Evolutionary conservation across 306 rosid species (phyloP).

Genomic region (Cucumis hystrix): DNA sequence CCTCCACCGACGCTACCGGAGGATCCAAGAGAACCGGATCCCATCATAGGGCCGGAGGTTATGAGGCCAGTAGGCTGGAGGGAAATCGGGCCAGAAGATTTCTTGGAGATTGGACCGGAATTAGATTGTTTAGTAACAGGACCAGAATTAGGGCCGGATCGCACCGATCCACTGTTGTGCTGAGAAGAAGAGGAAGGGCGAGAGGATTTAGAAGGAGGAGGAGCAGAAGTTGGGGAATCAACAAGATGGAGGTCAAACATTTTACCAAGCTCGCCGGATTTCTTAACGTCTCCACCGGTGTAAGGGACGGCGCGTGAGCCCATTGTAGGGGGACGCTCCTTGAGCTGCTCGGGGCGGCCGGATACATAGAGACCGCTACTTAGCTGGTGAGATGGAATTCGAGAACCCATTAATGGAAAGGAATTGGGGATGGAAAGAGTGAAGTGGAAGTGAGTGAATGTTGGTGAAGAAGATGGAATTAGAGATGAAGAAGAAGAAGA

Average conservation of each 20-base stretch:
- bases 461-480: background rate
- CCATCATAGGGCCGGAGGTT: slow-evolving; percentile 60
- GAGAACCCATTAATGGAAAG: slow-evolving; percentile 43
- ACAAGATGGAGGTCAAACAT: slow-evolving; percentile 65
- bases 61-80: slow-evolving; percentile 57
- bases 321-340: slow-evolving; percentile 79
- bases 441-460: slow-evolving; percentile 1
- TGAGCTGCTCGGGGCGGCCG: slow-evolving; percentile 73
- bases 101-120: slow-evolving; percentile 45
- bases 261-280: slow-evolving; percentile 84
- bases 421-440: background rate
- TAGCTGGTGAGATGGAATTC: slow-evolving; percentile 84
- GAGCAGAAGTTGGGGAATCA: slow-evolving; percentile 17
- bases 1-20: slow-evolving; percentile 20
- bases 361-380: slow-evolving; percentile 85
- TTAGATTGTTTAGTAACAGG: slow-evolving; percentile 27
- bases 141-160: slow-evolving; percentile 85
- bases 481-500: background rate
- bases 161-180: slow-evolving; percentile 45
- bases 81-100: slow-evolving; percentile 51
- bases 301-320: slow-evolving; percentile 73
- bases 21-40: slow-evolving; percentile 44
- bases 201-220: slow-evolving; percentile 26
- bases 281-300: slow-evolving; percentile 92
- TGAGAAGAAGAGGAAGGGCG: slow-evolving; percentile 66